These are phyloP conservation scores for Apophysomyces elegans DNA, from an alignment of 371 early-diverging fungal species.

Conservation along the genomic window DNA sequence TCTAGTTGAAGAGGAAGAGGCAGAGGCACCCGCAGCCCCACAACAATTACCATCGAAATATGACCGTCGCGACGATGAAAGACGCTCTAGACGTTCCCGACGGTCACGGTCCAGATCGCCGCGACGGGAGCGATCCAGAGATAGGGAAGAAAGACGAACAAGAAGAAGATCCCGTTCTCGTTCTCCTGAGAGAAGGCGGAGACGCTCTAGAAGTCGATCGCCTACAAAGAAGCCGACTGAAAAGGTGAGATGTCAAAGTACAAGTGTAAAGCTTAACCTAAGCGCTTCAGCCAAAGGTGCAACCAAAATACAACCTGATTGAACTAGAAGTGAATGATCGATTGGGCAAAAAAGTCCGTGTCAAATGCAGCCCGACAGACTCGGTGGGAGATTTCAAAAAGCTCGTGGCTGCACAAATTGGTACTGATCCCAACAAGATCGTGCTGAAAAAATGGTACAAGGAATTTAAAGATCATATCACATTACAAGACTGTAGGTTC, in stretches of 20 bases:
- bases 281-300: conserved; percentile 22
- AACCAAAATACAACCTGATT: conserved; percentile 55
- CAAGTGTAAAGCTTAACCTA: conserved; percentile 14
- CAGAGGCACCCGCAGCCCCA: conserved; percentile 10
- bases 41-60: background rate
- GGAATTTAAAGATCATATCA: conserved; percentile 91
- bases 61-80: conserved; percentile 15
- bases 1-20: conserved; percentile 12
- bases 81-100: conserved; percentile 22
- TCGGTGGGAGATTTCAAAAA: conserved; percentile 92
- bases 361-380: conserved; percentile 86
- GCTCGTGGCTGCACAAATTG: conserved; percentile 91
- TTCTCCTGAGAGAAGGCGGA: conserved; percentile 4
- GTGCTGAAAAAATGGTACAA: conserved; percentile 94
- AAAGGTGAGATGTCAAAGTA: background rate
- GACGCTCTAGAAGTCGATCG: conserved; percentile 4
- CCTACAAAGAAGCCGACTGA: conserved; percentile 4
- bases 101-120: conserved; percentile 18
- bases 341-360: conserved; percentile 92
- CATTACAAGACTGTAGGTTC: conserved; percentile 83
- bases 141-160: conserved; percentile 2
- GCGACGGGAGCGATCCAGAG: background rate
- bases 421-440: conserved; percentile 90
- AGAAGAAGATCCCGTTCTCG: conserved; percentile 13
- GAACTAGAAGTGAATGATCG: conserved; percentile 85